phyloP scores from a whole-genome alignment of 2,329 filamentous ascomycete genomes.

The Epichloe bromicola region DNA sequence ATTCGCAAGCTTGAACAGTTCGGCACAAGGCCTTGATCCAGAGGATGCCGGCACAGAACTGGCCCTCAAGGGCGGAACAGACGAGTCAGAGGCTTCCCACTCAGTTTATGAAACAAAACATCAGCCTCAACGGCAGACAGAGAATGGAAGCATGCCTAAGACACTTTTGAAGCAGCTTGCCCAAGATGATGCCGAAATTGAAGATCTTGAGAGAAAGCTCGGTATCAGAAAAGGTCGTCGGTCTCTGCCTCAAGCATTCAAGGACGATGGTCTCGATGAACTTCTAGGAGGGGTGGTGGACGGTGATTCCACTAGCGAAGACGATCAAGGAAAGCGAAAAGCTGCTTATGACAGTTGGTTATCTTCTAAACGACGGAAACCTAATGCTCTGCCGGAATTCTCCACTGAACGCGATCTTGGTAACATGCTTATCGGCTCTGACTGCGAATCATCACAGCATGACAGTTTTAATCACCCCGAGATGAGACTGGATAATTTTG shows the following conservation, averaged over 20 bases:
- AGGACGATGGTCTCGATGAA: constrained; percentile 72
- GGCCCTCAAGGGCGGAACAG: constrained; percentile 9
- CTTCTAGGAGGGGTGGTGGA: constrained; percentile 51
- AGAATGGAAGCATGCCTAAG: constrained; percentile 8
- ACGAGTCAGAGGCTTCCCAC: background rate
- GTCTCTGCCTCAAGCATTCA: constrained; percentile 56
- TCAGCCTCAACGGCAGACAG: constrained; percentile 18
- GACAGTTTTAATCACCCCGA: background rate
- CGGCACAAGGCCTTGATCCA: background rate
- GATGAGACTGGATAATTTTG: background rate
- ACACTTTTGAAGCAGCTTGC: constrained; percentile 43
- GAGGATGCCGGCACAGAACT: background rate
- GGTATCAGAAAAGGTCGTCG: constrained; percentile 69
- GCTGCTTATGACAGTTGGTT: constrained; percentile 48
- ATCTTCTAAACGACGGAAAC: constrained; percentile 35
- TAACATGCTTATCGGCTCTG: background rate
- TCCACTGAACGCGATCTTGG: background rate
- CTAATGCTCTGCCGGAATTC: constrained; percentile 9
- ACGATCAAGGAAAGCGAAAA: constrained; percentile 49
- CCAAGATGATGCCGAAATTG: constrained; percentile 80
- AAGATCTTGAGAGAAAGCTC: constrained; percentile 72
- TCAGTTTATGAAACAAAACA: constrained; percentile 11
- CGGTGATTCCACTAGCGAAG: constrained; percentile 35
- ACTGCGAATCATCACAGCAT: background rate
- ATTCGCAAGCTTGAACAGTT: background rate